Evolutionary conservation across 2,329 filamentous ascomycete genomes (phyloP).

Genomic region (Scytalidium sp.): DNA sequence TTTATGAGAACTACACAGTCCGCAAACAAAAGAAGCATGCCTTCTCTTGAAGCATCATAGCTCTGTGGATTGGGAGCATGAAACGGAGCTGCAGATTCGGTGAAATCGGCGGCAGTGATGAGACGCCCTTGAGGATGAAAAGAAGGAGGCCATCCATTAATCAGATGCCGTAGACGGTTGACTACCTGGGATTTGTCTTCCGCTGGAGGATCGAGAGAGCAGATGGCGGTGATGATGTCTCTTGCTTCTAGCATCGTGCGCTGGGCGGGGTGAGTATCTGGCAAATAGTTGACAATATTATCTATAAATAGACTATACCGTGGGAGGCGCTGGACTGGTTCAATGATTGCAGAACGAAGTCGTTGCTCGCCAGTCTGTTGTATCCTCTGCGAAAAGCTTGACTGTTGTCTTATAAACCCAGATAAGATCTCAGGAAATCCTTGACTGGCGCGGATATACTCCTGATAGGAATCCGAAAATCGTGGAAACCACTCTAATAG

Average conservation of each 20-base stretch:
- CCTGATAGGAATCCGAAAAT: slow-evolving; percentile 86
- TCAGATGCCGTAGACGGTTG: slow-evolving; percentile 70
- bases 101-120: slow-evolving; percentile 76
- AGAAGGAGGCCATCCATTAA: slow-evolving; percentile 72
- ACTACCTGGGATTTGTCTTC: slow-evolving; percentile 71
- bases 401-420: slow-evolving; percentile 73
- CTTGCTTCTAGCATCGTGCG: slow-evolving; percentile 81
- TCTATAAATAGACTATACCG: slow-evolving; percentile 96
- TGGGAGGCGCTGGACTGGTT: slow-evolving; percentile 90
- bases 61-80: slow-evolving; percentile 24
- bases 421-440: slow-evolving; percentile 81
- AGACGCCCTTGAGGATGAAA: slow-evolving; percentile 74
- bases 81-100: slow-evolving; percentile 74
- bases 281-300: slow-evolving; percentile 84
- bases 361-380: slow-evolving; percentile 85
- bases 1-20: slow-evolving; percentile 77
- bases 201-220: slow-evolving; percentile 77
- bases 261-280: slow-evolving; percentile 80
- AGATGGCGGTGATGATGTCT: slow-evolving; percentile 94
- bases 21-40: slow-evolving; percentile 80
- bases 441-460: slow-evolving; percentile 89
- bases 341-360: slow-evolving; percentile 87
- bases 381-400: slow-evolving; percentile 78
- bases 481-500: slow-evolving; percentile 90
- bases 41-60: slow-evolving; percentile 41